A percentile compares a stretch with the other conserved stretches of the same genome.
These are phyloP conservation scores for Forsythia suspensa DNA, from an alignment of 257 asterid genomes.

Conservation along the genomic window DNA sequence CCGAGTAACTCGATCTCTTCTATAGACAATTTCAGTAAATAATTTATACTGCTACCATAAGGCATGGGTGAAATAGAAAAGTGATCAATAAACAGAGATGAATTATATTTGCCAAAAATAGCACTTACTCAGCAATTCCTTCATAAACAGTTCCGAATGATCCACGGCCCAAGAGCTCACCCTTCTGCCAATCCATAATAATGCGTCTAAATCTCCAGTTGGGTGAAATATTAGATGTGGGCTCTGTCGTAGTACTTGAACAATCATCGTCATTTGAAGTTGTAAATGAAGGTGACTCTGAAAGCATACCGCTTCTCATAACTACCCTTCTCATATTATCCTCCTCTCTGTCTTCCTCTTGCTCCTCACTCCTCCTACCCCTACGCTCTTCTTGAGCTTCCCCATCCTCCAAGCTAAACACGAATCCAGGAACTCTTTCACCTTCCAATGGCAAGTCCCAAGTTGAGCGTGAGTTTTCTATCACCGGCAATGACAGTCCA, in stretches of 20 bases:
- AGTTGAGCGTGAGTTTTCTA: constrained; percentile 57
- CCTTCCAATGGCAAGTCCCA: constrained; percentile 41
- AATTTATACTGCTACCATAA: not conserved
- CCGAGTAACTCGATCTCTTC: too few relatives aligned
- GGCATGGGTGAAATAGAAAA: not conserved
- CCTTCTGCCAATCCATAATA: constrained; percentile 80
- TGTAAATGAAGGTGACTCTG: constrained; percentile 65
- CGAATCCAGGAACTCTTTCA: not conserved
- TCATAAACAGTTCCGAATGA: constrained; percentile 93
- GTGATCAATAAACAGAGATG: not conserved
- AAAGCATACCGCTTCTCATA: constrained; percentile 33
- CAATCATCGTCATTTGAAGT: constrained; percentile 80
- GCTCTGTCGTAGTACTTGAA: constrained; percentile 77
- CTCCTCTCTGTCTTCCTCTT: constrained; percentile 25
- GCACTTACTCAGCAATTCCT: constrained; percentile 86
- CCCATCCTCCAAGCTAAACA: not conserved
- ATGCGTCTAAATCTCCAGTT: constrained; percentile 53
- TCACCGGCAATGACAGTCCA: constrained; percentile 43
- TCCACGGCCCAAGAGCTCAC: constrained; percentile 87
- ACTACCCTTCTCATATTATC: constrained; percentile 32
- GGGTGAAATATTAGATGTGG: constrained; percentile 61
- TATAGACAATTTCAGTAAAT: not conserved
- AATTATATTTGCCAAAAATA: not conserved
- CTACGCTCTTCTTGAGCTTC: not conserved
- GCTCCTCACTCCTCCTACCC: constrained; percentile 23